phyloP scores from a whole-genome alignment of 1,284 basidiomycete genomes.

The Blastosporella zonata region DNA sequence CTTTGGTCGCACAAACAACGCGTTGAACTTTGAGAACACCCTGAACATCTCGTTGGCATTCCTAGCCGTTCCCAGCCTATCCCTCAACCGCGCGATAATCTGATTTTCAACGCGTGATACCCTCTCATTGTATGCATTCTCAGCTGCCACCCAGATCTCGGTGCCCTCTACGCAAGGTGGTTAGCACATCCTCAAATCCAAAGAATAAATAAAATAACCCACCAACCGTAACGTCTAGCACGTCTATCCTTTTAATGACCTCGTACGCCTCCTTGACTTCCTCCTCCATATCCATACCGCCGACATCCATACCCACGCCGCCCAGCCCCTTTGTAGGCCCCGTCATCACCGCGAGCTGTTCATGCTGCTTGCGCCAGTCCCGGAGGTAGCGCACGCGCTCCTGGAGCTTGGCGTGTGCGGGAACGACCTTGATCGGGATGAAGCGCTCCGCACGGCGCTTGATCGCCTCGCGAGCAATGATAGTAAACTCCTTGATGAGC shows the following conservation, averaged over 20 bases:
- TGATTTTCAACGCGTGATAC: conserved; percentile 98
- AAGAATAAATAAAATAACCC: conserved; percentile 24
- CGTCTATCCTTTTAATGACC: conserved; percentile 93
- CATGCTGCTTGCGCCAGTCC: conserved; percentile 95
- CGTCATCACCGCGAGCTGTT: conserved; percentile 97
- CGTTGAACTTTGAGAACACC: conserved; percentile 98
- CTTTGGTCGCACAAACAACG: conserved; percentile 97
- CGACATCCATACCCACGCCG: conserved; percentile 67
- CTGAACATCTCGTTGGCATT: conserved; percentile 99
- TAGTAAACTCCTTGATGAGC: conserved; percentile 96
- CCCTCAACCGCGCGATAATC: conserved; percentile 91
- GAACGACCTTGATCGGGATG: conserved; percentile 94
- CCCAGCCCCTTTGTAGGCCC: conserved; percentile 87
- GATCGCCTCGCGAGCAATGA: conserved; percentile 93
- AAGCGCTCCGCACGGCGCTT: conserved; percentile 92
- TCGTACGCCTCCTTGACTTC: conserved; percentile 96
- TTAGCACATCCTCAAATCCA: conserved; percentile 5
- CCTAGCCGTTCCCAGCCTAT: conserved; percentile 91
- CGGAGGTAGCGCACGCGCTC: conserved; percentile 86
- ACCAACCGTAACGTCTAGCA: conserved; percentile 90
- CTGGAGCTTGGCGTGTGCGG: conserved; percentile 90
- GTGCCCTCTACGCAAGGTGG: conserved; percentile 76
- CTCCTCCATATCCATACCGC: conserved; percentile 94
- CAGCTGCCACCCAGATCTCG: conserved; percentile 97
- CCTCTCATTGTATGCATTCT: conserved; percentile 96